phyloP scores from a whole-genome alignment of 2,329 filamentous ascomycete species.

The Trichophyton schoenleinii region DNA sequence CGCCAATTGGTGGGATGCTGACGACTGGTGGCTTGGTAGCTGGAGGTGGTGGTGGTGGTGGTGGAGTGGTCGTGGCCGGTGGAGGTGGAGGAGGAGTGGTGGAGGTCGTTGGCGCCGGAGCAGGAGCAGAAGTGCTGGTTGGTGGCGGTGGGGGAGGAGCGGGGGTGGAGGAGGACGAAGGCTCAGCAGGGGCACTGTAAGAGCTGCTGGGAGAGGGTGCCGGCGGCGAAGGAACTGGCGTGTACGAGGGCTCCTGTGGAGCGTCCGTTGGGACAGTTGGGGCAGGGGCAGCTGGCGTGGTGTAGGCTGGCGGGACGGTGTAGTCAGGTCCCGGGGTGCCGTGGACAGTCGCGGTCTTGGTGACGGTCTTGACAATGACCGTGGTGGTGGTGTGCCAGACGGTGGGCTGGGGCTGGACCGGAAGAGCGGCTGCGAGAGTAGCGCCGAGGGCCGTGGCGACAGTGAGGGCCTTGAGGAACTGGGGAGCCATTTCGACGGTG shows the following conservation, averaged over 20 bases:
- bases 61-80: conserved; percentile 1
- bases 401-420: conserved; percentile 10
- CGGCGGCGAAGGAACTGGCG: conserved; percentile 13
- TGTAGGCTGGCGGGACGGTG: conserved; percentile 28
- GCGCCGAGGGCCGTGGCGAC: conserved; percentile 13
- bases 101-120: not conserved
- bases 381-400: conserved; percentile 15
- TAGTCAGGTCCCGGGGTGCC: conserved; percentile 40
- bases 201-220: not conserved
- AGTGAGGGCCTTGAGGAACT: conserved; percentile 14
- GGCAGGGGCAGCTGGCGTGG: conserved; percentile 30
- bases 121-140: not conserved
- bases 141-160: conserved; percentile 5
- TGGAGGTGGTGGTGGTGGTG: conserved; percentile 15
- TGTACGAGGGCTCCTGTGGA: conserved; percentile 10
- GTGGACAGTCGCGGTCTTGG: conserved; percentile 29
- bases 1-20: conserved; percentile 8
- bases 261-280: conserved; percentile 36
- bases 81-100: conserved; percentile 5
- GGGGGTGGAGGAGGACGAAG: not conserved
- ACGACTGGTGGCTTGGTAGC: conserved; percentile 4
- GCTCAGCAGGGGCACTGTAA: not conserved
- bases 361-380: conserved; percentile 22
- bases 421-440: conserved; percentile 11
- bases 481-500: conserved; percentile 12